Base-by-base conservation (phyloP, 2,329 filamentous ascomycete species). In the Aspergillus sp. region DNA sequence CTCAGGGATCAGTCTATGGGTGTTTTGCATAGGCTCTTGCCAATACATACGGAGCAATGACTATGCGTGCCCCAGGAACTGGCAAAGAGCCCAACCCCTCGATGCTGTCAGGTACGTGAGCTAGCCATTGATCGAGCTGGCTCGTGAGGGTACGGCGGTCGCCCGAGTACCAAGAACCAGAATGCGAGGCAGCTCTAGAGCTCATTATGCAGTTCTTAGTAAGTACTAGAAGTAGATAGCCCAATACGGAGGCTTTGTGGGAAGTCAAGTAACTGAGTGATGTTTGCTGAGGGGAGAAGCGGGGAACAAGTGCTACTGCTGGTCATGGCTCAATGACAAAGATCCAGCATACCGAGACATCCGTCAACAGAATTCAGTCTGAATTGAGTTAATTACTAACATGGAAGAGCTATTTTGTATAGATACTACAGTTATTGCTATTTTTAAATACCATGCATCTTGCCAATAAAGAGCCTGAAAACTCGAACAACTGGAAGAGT, bases 1-100 rank as follows among this genome's bases (percentile, higher is more conserved):
- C 19, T 19, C 24, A 41, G 13, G 27, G 6, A 48, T 60, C 50
- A 70, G 60, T 51, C 60, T 59, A 34, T 20, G 20, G n/a, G 39
- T 8, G 44, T 24, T 5, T 15, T 11, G 11, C 12, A 50, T 17
- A n/a, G 33, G 27, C 19, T 30, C 47, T 13, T 30, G 22, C 17
- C 44, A 51, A 17, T 45, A 66, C 89, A 81, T 83, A 97, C 93
- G 95, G 95, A 60, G 92, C 92, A 72, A 99, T 97, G 56, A 99
- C 88, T 13, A 95, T 82, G 73, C 91, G 85, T 5, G 93, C 93
- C 33, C 87, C 86, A 1, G 86, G 73, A 1, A 93, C 79, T 3
- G 93, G 95, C 57, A 96, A 68, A 5, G 77, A 73, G 13, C 83
- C 84, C 57, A 87, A 79, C 45, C 83, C 86, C 33, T 88, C 80